Evolutionary conservation across 1,284 basidiomycete species (phyloP).

Genomic region (Thecaphora thlaspeos): DNA sequence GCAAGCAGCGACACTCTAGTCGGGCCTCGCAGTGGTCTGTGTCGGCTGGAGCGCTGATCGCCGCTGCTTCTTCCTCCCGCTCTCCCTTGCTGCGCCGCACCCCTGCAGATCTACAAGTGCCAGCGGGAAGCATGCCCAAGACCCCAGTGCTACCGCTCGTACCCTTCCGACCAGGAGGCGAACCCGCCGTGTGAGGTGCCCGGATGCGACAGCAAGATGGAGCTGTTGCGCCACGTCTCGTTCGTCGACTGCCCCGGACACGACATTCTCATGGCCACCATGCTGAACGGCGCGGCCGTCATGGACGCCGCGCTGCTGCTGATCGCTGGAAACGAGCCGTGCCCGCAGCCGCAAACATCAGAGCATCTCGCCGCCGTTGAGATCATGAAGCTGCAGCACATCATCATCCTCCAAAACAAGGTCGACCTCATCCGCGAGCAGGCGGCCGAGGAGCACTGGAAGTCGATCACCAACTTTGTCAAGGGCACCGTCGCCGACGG

Average conservation of each 20-base stretch:
- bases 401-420: conserved; percentile 82
- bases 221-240: conserved; percentile 75
- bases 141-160: conserved; percentile 90
- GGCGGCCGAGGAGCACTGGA: conserved; percentile 57
- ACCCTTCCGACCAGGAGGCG: conserved; percentile 89
- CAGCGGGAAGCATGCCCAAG: conserved; percentile 87
- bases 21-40: background rate
- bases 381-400: conserved; percentile 98
- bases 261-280: conserved; percentile 89
- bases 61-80: background rate
- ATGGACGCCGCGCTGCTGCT: conserved; percentile 95
- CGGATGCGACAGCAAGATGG: conserved; percentile 86
- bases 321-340: conserved; percentile 95
- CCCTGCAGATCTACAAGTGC: conserved; percentile 90
- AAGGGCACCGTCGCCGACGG: conserved; percentile 84
- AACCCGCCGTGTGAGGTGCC: conserved; percentile 88
- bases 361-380: conserved; percentile 98
- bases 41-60: background rate
- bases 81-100: conserved; percentile 1
- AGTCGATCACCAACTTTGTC: conserved; percentile 54
- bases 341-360: conserved; percentile 96
- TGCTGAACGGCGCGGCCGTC: conserved; percentile 99
- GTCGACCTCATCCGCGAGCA: conserved; percentile 57
- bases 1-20: too few species aligned
- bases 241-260: conserved; percentile 74